A percentile compares a stretch with the other conserved stretches of the same genome.
Evolutionary conservation across 192 early-diverging fungal genomes (phyloP).

Genomic region (Backusella westeae): DNA sequence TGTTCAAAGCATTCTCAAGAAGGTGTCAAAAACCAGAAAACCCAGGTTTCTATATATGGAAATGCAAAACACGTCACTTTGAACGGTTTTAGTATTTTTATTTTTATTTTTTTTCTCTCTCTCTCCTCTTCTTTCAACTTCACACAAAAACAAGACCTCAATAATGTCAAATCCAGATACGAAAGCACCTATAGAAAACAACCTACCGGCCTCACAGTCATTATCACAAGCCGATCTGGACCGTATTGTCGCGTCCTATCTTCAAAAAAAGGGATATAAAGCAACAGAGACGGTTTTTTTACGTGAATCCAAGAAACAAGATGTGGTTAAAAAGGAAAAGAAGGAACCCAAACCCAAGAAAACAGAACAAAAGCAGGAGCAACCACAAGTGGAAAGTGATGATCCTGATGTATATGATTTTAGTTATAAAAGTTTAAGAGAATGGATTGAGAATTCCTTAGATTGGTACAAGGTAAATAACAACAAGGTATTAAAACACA

Average conservation of each 20-base stretch:
- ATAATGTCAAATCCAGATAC: neutral
- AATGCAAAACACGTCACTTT: neutral
- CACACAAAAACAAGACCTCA: neutral
- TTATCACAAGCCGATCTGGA: slow-evolving; percentile 44
- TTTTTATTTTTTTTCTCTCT: neutral
- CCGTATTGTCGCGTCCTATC: slow-evolving; percentile 62
- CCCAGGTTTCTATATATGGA: neutral
- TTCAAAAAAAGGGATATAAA: slow-evolving; percentile 68
- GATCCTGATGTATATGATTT: slow-evolving; percentile 83
- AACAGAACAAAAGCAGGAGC: slow-evolving; percentile 12
- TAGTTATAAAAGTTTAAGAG: slow-evolving; percentile 74
- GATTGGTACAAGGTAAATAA: slow-evolving; percentile 82
- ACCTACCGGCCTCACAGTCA: neutral
- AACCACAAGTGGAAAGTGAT: neutral
- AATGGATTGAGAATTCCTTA: slow-evolving; percentile 92
- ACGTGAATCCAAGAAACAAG: slow-evolving; percentile 45
- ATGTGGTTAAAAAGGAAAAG: neutral
- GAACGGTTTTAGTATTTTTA: neutral
- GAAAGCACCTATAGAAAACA: neutral
- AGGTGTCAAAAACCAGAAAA: too few relatives aligned
- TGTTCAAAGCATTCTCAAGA: too few relatives aligned
- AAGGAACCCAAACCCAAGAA: neutral
- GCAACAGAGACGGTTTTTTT: slow-evolving; percentile 64
- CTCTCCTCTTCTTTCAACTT: neutral
- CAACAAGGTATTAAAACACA: neutral